Evolutionary conservation across 2,329 filamentous ascomycete genomes (phyloP).

Genomic region (Dissoconium aciculare): DNA sequence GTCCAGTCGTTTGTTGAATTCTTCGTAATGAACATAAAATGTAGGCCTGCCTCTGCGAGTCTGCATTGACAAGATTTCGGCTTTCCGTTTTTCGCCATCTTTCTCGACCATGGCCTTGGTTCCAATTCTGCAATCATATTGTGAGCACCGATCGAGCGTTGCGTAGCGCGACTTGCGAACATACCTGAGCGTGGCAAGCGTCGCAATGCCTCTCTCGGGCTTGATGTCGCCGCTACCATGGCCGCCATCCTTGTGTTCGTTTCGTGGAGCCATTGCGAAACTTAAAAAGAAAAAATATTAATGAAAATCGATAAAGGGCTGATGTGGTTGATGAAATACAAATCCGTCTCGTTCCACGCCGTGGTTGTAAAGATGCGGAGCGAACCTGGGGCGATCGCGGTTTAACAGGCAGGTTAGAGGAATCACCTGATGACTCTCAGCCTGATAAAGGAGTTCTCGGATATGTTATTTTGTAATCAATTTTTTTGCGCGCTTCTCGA

Average conservation of each 20-base stretch:
- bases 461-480: no score
- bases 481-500: no score
- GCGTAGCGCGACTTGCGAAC: no score
- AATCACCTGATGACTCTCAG: no score
- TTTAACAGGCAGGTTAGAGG: no score
- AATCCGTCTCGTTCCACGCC: no score
- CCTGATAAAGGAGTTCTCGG: no score
- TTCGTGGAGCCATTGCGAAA: slow-evolving; percentile 39
- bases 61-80: slow-evolving; percentile 90
- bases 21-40: slow-evolving; percentile 95
- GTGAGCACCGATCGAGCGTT: slow-evolving; percentile 6
- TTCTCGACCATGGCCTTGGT: slow-evolving; percentile 55
- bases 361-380: no score
- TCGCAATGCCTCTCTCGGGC: slow-evolving; percentile 66
- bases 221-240: slow-evolving; percentile 26
- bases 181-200: slow-evolving; percentile 66
- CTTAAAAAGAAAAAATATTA: slow-evolving; percentile 1
- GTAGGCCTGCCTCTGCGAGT: slow-evolving; percentile 76
- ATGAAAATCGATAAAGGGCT: background rate
- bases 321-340: no score
- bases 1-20: slow-evolving; percentile 81
- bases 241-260: slow-evolving; percentile 25
- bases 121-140: slow-evolving; percentile 39
- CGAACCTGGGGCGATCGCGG: no score
- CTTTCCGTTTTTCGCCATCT: slow-evolving; percentile 74